Evolutionary conservation across 2,329 filamentous ascomycete species (phyloP), one percentile per base, ranked within the genome.

Genomic region (Exophiala phaeomuriformis): DNA sequence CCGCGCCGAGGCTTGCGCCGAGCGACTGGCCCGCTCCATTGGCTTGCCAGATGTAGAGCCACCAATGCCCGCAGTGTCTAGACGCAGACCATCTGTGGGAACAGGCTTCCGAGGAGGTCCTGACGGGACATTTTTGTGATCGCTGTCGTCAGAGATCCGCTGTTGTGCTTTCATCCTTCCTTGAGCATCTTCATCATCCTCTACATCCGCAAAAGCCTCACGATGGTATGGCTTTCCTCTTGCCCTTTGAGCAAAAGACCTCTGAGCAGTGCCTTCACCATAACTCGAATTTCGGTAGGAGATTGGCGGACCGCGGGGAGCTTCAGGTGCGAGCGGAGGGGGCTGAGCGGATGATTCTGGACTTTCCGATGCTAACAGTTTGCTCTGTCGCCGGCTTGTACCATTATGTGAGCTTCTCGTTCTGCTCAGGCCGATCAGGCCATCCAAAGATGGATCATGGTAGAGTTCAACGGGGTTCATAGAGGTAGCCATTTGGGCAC

Each of bases 231-330:
- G 58, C 27, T 52, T 41, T 30, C 60, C 61, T 44, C 57, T 62
- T 5, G 61, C 62, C 48, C 63, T 54, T 49, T 62, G 61, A 27
- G 62, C 61, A 51, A 63, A 65, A n/a, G 61, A 64, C 51, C 60
- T 57, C n/a, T 59, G 57, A 6, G 53, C 12, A 35, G 28, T 31
- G 30, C 32, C 57, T 53, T 56, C 66, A 61, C 75, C 71, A 5
- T 77, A 75, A 33, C 76, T 72, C 56, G 72, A 76, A 27, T 39
- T 51, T 51, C 59, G 59, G 66, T 81, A 83, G 64, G 78, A 81
- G 35, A 76, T 63, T 3, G 84, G 81, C 37, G 80, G 80, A 31
- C 73, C 76, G 63, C 75, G 76, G 51, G 83, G 80, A 30, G 76
- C 78, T 60, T 86, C 83, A 59, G 84, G 80, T 33, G 78, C 81